Evolutionary conservation across 305 asterid genomes (phyloP).

Genomic region (Rubia balearica): DNA sequence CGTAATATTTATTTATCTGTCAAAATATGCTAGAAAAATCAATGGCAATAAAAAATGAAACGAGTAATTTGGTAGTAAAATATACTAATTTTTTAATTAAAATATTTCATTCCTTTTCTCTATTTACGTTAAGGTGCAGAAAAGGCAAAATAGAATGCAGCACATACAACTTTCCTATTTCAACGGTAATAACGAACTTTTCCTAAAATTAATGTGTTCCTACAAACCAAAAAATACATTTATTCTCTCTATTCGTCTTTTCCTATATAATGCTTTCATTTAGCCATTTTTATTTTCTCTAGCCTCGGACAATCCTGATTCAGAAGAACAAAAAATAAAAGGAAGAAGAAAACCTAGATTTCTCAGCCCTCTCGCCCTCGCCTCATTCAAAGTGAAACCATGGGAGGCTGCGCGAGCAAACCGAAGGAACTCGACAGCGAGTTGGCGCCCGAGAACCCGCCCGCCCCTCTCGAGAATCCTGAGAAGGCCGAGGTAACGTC

Average conservation of each 20-base stretch:
- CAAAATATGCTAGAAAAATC: no score
- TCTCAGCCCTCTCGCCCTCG: conserved; percentile 28
- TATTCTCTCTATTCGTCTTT: background rate
- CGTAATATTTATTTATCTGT: no score
- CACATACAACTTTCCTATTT: background rate
- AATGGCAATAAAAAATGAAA: background rate
- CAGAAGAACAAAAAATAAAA: background rate
- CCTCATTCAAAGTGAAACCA: conserved; percentile 23
- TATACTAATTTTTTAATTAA: no score
- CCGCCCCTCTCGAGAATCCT: conserved; percentile 32
- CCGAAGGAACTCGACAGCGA: conserved; percentile 50
- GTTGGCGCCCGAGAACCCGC: conserved; percentile 22
- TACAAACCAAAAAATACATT: background rate
- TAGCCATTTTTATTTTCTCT: background rate
- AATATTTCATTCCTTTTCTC: background rate
- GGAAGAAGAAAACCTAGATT: background rate
- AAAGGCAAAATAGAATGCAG: background rate
- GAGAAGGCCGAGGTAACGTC: conserved; percentile 26
- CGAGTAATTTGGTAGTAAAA: no score
- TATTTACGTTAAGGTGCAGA: background rate
- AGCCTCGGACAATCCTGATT: conserved; percentile 8
- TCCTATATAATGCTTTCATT: conserved; percentile 7
- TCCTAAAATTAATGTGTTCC: background rate
- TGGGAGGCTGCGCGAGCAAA: conserved; percentile 87
- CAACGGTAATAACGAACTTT: conserved; percentile 3